Evolutionary conservation across 345 rosid species (phyloP).

Genomic region (Heritiera fomes): DNA sequence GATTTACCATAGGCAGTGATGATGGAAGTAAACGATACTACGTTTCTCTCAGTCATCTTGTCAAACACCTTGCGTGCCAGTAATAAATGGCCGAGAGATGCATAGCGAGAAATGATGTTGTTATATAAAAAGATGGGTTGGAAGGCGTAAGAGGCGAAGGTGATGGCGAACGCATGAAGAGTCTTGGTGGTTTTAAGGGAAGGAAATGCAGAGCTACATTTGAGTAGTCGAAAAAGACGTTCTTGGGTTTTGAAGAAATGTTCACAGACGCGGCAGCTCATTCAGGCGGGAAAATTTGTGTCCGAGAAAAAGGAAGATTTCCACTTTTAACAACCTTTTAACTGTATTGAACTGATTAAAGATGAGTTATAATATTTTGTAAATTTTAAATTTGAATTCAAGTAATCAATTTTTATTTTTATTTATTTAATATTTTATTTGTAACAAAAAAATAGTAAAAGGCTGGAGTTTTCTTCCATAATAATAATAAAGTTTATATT

Average conservation of each 20-base stretch:
- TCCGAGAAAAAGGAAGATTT: too few species aligned
- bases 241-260: constrained; percentile 26
- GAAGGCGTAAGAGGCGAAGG: constrained; percentile 31
- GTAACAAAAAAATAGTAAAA: too few species aligned
- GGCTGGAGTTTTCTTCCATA: too few species aligned
- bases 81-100: constrained; percentile 30
- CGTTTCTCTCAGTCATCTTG: constrained; percentile 58
- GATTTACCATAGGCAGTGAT: constrained; percentile 48
- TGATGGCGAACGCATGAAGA: constrained; percentile 71
- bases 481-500: too few species aligned
- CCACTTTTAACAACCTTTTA: too few species aligned
- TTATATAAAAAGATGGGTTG: constrained; percentile 62
- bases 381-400: too few species aligned
- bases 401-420: too few species aligned
- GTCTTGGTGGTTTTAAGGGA: constrained; percentile 50
- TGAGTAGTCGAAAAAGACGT: constrained; percentile 54
- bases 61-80: constrained; percentile 67
- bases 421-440: too few species aligned
- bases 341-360: too few species aligned
- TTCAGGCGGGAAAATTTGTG: constrained; percentile 25
- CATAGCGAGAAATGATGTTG: constrained; percentile 50
- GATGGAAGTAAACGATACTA: constrained; percentile 57
- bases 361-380: too few species aligned
- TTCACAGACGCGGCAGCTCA: constrained; percentile 42
- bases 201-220: constrained; percentile 41